These are phyloP conservation scores for Talaromyces atroroseus DNA, from an alignment of 2,329 filamentous ascomycete species.

Conservation along the genomic window DNA sequence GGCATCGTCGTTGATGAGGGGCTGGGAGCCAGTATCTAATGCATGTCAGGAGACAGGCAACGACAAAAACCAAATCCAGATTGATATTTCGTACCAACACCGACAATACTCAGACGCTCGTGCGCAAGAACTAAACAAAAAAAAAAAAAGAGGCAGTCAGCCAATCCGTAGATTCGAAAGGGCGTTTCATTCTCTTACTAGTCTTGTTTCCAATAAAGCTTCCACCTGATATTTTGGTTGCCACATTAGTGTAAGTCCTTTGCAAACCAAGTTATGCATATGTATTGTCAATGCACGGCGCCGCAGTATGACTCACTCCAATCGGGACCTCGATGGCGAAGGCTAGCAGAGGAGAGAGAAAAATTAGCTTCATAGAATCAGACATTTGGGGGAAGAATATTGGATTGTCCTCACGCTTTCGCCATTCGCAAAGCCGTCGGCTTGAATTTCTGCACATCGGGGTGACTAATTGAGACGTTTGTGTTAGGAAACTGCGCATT, in stretches of 20 bases:
- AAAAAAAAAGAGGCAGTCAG: constrained; percentile 22
- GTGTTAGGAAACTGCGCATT: constrained; percentile 18
- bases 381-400: neutral
- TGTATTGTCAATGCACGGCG: constrained; percentile 6
- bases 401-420: constrained; percentile 68
- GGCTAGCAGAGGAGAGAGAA: constrained; percentile 46
- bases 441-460: constrained; percentile 95
- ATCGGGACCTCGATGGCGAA: constrained; percentile 94
- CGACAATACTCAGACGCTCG: constrained; percentile 95
- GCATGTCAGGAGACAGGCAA: neutral
- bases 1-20: constrained; percentile 84
- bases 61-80: neutral
- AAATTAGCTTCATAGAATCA: constrained; percentile 13
- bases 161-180: neutral
- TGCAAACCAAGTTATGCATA: constrained; percentile 3
- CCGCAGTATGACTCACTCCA: constrained; percentile 69
- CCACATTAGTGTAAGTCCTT: constrained; percentile 16
- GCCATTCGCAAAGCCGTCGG: constrained; percentile 86
- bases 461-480: constrained; percentile 53
- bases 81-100: constrained; percentile 63
- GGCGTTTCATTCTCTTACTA: constrained; percentile 53
- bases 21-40: constrained; percentile 88
- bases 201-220: constrained; percentile 86
- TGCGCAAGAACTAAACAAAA: constrained; percentile 73
- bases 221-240: constrained; percentile 56